Evolutionary conservation across 2,329 filamentous ascomycete species (phyloP).

Genomic region (Biscogniauxia mediterranea): DNA sequence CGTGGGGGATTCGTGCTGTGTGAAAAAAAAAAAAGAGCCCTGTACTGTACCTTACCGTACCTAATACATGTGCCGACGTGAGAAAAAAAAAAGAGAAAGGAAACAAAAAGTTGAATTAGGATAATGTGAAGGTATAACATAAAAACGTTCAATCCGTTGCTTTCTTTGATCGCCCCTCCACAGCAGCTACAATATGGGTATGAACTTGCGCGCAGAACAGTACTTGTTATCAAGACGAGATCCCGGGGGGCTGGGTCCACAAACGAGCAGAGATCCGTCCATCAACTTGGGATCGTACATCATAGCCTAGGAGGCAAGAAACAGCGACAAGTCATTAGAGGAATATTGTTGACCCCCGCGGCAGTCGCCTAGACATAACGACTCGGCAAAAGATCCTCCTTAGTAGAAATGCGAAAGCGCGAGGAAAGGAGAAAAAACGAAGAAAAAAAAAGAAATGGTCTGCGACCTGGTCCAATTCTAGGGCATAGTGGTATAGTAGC

Average conservation of each 20-base stretch:
- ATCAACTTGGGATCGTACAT: background rate
- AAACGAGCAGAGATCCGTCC: background rate
- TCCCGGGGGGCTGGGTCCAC: background rate
- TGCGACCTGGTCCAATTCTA: background rate
- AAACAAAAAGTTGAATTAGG: constrained; percentile 1
- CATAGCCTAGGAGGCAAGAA: background rate
- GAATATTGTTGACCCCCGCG: background rate
- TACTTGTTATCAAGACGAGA: constrained; percentile 10
- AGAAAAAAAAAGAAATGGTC: background rate
- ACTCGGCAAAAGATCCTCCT: background rate
- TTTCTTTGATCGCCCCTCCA: constrained; percentile 4
- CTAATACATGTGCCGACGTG: constrained; percentile 21
- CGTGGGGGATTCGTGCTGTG: constrained; percentile 24
- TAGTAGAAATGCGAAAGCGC: background rate
- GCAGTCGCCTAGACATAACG: background rate
- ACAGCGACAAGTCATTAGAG: background rate
- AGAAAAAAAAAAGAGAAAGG: constrained; percentile 11
- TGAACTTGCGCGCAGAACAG: constrained; percentile 11
- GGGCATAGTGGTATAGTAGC: background rate
- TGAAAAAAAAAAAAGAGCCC: constrained; percentile 9
- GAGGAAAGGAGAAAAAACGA: background rate
- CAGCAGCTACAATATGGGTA: constrained; percentile 15
- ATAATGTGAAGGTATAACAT: background rate
- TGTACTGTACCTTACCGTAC: constrained; percentile 14
- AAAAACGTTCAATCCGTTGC: background rate